These are phyloP conservation scores for Canavalia ensiformis DNA, from an alignment of 306 rosid genomes.

Conservation along the genomic window DNA sequence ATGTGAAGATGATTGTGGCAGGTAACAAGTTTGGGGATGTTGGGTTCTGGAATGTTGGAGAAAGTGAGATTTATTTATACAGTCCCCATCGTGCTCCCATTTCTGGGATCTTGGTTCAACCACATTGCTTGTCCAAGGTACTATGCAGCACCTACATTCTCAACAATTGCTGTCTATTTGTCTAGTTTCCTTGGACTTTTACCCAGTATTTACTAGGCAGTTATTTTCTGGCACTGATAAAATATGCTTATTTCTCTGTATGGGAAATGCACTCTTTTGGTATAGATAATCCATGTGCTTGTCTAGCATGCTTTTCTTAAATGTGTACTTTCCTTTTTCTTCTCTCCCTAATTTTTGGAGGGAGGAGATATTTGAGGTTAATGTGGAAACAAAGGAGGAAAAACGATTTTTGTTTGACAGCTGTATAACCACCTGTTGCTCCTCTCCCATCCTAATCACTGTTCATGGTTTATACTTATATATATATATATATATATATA, in stretches of 20 bases:
- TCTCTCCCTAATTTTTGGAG: neutral
- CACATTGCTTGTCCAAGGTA: constrained; percentile 78
- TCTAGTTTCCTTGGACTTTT: neutral
- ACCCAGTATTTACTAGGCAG: neutral
- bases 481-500: neutral
- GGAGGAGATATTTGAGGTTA: neutral
- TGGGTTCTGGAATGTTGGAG: constrained; percentile 80
- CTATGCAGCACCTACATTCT: neutral
- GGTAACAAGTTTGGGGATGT: constrained; percentile 79
- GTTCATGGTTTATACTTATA: neutral
- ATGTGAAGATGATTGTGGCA: constrained; percentile 63
- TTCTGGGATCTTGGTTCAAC: constrained; percentile 75
- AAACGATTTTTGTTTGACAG: neutral
- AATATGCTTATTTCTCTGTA: neutral
- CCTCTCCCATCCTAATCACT: neutral
- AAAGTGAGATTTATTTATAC: constrained; percentile 60
- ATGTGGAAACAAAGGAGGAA: neutral
- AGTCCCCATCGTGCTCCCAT: constrained; percentile 74
- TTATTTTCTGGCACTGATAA: neutral
- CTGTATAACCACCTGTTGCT: neutral
- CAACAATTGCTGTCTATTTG: constrained; percentile 13
- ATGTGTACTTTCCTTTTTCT: too few relatives aligned
- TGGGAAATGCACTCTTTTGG: neutral
- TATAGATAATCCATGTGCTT: neutral
- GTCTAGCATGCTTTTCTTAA: neutral